phyloP scores from a whole-genome alignment of 2,329 filamentous ascomycete genomes.

The Xylariaceae sp. region DNA sequence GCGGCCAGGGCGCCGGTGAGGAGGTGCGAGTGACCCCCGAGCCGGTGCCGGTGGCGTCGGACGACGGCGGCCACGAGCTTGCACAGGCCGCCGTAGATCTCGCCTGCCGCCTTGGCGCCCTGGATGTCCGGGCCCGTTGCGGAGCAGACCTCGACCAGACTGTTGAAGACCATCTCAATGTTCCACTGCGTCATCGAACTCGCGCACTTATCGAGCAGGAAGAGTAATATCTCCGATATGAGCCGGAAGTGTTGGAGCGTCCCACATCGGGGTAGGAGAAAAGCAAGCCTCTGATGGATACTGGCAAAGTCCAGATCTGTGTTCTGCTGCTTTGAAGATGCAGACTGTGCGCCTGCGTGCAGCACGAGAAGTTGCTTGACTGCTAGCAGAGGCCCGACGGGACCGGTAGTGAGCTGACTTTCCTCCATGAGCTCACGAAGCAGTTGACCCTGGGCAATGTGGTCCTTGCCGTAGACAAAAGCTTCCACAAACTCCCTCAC shows the following conservation, averaged over 20 bases:
- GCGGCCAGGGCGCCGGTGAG: slow-evolving; percentile 46
- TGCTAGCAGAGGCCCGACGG: slow-evolving; percentile 17
- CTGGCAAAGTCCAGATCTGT: slow-evolving; percentile 17
- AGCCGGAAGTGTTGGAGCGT: slow-evolving; percentile 21
- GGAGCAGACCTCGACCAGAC: slow-evolving; percentile 30
- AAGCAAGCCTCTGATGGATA: slow-evolving; percentile 17
- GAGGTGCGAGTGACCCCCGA: slow-evolving; percentile 56
- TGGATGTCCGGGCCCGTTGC: slow-evolving; percentile 14
- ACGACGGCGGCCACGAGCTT: slow-evolving; percentile 49
- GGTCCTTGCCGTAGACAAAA: slow-evolving; percentile 15
- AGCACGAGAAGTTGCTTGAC: slow-evolving; percentile 17
- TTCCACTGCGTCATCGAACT: slow-evolving; percentile 51
- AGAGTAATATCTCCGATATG: slow-evolving; percentile 19
- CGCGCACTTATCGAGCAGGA: slow-evolving; percentile 43
- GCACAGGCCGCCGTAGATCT: slow-evolving; percentile 40
- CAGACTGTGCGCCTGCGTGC: slow-evolving; percentile 7
- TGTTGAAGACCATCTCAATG: slow-evolving; percentile 44
- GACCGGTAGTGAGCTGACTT: slow-evolving; percentile 12
- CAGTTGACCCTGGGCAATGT: slow-evolving; percentile 11
- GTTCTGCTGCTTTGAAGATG: no score
- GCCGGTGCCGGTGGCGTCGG: slow-evolving; percentile 51
- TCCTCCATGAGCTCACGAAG: slow-evolving; percentile 13
- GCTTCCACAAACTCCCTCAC: slow-evolving; percentile 21
- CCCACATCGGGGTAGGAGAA: slow-evolving; percentile 13
- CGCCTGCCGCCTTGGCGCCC: slow-evolving; percentile 22